phyloP scores from a whole-genome alignment of 495 filamentous ascomycete genomes.

The Aspergillus panamensis region DNA sequence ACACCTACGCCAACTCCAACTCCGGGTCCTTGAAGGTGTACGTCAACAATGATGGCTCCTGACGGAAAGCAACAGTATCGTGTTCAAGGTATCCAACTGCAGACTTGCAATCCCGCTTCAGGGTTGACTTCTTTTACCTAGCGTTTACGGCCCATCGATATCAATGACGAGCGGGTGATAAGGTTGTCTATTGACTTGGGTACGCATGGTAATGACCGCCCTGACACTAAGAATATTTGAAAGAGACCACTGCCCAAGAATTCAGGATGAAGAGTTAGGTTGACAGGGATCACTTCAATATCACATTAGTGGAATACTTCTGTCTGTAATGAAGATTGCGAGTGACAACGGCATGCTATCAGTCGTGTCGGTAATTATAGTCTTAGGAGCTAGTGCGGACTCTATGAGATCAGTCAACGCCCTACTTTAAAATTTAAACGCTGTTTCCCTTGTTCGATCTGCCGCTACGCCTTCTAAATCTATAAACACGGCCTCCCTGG shows the following conservation, averaged over 20 bases:
- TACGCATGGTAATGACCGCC: too few species aligned
- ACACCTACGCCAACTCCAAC: conserved; percentile 43
- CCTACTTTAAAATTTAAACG: neutral
- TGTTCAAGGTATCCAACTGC: neutral
- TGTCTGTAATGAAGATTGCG: neutral
- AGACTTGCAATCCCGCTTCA: neutral
- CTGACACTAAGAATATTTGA: too few species aligned
- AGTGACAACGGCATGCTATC: neutral
- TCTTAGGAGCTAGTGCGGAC: neutral
- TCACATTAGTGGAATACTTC: neutral
- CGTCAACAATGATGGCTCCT: neutral
- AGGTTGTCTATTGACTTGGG: too few species aligned
- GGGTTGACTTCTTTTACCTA: too few species aligned
- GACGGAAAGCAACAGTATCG: neutral
- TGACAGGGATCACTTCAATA: too few species aligned
- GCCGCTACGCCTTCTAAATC: conserved; percentile 19
- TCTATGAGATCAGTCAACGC: neutral
- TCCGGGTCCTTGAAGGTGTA: conserved; percentile 34
- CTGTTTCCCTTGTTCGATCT: neutral
- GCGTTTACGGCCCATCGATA: neutral
- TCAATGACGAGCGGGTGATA: neutral
- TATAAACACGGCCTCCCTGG: conserved; percentile 39
- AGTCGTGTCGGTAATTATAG: neutral
- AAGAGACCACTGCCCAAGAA: too few species aligned
- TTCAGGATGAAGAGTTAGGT: too few species aligned